These are phyloP conservation scores for Pleurotus citrinopileatus DNA, from an alignment of 768 basidiomycete genomes.

Conservation along the genomic window DNA sequence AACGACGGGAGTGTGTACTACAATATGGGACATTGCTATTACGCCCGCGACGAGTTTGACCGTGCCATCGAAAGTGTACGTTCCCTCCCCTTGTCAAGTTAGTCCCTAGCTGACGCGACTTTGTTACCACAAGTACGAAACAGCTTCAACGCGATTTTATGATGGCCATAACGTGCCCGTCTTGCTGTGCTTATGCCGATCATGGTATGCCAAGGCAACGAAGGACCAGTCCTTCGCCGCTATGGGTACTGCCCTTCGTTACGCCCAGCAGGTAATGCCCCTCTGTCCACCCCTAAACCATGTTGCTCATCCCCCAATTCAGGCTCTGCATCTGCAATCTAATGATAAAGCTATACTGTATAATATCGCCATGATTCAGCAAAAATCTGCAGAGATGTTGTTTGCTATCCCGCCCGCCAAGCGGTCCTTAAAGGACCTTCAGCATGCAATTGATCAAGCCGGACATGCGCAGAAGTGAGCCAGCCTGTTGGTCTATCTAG, in stretches of 20 bases:
- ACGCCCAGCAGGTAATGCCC: constrained; percentile 68
- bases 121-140: constrained; percentile 89
- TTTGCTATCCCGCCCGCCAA: constrained; percentile 71
- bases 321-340: constrained; percentile 86
- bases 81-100: constrained; percentile 11
- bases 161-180: constrained; percentile 70
- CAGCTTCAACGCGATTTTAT: constrained; percentile 80
- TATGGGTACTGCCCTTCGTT: constrained; percentile 82
- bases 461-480: constrained; percentile 82
- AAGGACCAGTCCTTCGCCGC: constrained; percentile 81
- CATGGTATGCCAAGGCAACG: constrained; percentile 93
- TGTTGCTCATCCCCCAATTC: background rate
- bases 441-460: constrained; percentile 76
- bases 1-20: constrained; percentile 83
- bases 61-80: constrained; percentile 92
- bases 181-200: constrained; percentile 82
- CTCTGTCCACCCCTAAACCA: background rate
- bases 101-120: background rate
- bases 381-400: constrained; percentile 91
- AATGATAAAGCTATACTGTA: constrained; percentile 88
- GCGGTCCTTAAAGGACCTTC: constrained; percentile 77
- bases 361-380: constrained; percentile 98
- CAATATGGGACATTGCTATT: constrained; percentile 97
- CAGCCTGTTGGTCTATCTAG: background rate
- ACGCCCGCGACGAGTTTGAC: constrained; percentile 90